Evolutionary conservation across 108 stramenopile genomes (phyloP), one percentile per base, ranked within the genome.

Genomic region (Aurantiochytrium sp.): DNA sequence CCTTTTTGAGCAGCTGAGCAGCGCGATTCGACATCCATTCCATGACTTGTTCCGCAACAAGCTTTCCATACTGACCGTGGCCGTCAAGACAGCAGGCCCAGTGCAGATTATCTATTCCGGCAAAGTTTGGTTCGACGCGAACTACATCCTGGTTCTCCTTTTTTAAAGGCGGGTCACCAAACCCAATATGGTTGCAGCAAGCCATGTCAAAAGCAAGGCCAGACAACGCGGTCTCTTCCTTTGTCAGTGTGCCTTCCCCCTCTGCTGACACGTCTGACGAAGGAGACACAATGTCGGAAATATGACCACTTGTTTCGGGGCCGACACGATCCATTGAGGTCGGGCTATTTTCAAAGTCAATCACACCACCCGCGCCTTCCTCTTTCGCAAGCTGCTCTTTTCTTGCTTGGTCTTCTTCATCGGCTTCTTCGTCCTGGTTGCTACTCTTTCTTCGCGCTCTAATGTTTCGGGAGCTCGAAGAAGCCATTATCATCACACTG

Each of bases 101-200:
- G 51, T 83, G 28, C 19, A 53, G n/a, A 35, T 35, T 45, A 43
- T 6, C 25, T 1, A 6, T 55, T 25, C 51, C 76, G n/a, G 43
- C 6, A 53, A 25, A 83, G 76, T 53, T 18, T 53, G 6, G 19
- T 23, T 53, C 51, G 10, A 47, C 45, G 6, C n/a, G 51, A 23
- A 83, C 45, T 21, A 83, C 76, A 23, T 83, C 76, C 28, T 83
- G 76, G 49, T 83, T 83, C 76, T 83, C 76, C 51, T 83, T 83
- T 45, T 83, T 83, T 12, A 83, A 2, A 6, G 76, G 76, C 51
- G 76, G 76, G 4, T 83, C 51, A 6, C 76, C 76, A 23, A 6
- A 6, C 49, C 76, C 76, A 23, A 83, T 83, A 53, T 83, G 76
- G 0, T 1, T 83, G 76, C 25, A 42, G 64, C 64, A 69, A 1